Evolutionary conservation across 148 eudicot species (phyloP), one percentile per base, ranked within the genome.

Genomic region (Oxyria digyna): DNA sequence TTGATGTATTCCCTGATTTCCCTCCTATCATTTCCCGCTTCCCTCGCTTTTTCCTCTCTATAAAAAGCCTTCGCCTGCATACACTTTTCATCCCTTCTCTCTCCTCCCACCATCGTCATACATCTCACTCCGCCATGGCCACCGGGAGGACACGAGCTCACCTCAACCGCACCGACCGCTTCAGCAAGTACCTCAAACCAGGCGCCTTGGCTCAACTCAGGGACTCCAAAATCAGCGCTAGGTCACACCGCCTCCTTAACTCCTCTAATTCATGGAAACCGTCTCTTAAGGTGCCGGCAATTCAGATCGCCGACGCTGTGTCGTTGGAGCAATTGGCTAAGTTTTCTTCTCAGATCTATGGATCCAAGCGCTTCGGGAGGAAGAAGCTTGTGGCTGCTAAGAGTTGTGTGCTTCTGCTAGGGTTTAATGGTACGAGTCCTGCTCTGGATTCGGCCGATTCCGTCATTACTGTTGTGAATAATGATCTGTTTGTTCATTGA

Each of bases 401-500:
- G 55, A 52, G 8, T 48, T 63, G 13, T 23, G 67, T 63, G 18
- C 29, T 31, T 63, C 21, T 31, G n/a, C n/a, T 63, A 31, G 67
- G 67, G 67, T 31, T 63, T 35, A 31, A 17, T 63, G 67, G 3
- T 23, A 23, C 45, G 20, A 65, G 13, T 21, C 49, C 43, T 41
- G 70, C n/a, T 38, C 1, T 20, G 32, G 57, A 13, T 6, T 14
- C 62, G 37, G 65, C 37, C 42, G 72, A 32, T 24, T 14, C 62
- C n/a, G 42, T 76, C 27, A 57, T 71, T 33, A 68, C 1, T 40
- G 42, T 23, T 67, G 67, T 18, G 31, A 67, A 54, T 43, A 68
- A 41, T 52, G 70, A 77, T 73, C 62, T 77, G 26, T 73, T 73
- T 69, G 80, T 78, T 78, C 77, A 78, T 78, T 78, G 72, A 74